phyloP scores from a whole-genome alignment of 768 basidiomycete species.

The Trametes sanguinea region DNA sequence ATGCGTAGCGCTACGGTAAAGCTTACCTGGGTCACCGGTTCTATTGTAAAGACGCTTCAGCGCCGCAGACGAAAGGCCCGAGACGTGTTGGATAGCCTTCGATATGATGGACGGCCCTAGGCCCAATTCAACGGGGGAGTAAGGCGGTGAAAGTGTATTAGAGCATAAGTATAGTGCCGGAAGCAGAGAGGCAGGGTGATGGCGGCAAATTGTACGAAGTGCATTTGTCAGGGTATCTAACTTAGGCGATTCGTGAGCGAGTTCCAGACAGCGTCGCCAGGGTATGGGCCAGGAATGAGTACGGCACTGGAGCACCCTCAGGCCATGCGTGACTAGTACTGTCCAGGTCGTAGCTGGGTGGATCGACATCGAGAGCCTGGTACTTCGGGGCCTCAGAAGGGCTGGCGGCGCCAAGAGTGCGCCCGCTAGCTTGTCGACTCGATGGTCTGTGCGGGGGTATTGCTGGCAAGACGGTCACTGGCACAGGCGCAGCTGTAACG shows the following conservation, averaged over 20 bases:
- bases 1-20: background rate
- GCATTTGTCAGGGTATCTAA: conserved; percentile 72
- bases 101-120: conserved; percentile 69
- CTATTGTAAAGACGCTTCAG: conserved; percentile 68
- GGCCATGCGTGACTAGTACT: conserved; percentile 44
- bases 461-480: background rate
- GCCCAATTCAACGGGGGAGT: conserved; percentile 69
- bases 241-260: conserved; percentile 70
- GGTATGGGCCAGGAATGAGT: conserved; percentile 69
- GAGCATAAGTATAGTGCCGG: conserved; percentile 82
- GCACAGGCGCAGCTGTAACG: background rate
- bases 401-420: conserved; percentile 6
- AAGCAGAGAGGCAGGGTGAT: conserved; percentile 69
- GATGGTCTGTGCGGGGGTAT: background rate
- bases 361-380: conserved; percentile 49
- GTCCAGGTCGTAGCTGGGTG: conserved; percentile 45
- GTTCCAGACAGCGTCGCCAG: conserved; percentile 63
- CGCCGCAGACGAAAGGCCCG: conserved; percentile 59
- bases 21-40: conserved; percentile 63
- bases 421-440: conserved; percentile 1
- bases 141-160: conserved; percentile 77
- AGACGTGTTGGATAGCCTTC: conserved; percentile 70
- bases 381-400: conserved; percentile 23
- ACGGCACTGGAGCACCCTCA: conserved; percentile 49
- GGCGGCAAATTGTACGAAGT: conserved; percentile 63